These are phyloP conservation scores for Schizochytrium sp. DNA, from an alignment of 108 stramenopile species.

Conservation along the genomic window DNA sequence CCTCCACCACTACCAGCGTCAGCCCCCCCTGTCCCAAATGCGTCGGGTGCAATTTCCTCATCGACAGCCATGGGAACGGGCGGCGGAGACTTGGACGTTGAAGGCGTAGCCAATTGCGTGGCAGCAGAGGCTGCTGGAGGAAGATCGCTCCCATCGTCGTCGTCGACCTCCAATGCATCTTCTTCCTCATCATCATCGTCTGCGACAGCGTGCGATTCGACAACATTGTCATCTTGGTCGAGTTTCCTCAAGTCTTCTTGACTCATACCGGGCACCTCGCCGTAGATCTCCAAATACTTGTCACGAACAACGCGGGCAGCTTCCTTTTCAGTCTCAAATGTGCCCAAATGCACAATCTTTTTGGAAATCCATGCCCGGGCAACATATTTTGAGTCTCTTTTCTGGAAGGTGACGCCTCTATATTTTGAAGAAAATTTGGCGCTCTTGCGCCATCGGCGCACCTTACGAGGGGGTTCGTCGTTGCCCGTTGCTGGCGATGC, in stretches of 20 bases:
- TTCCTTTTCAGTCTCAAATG: neutral
- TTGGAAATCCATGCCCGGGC: neutral
- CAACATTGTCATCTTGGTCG: neutral
- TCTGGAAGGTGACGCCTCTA: neutral
- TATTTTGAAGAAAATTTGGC: neutral
- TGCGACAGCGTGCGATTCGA: neutral
- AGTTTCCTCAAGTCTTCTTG: neutral
- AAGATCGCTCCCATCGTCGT: too few species aligned
- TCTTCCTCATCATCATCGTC: neutral
- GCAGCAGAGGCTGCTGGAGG: neutral
- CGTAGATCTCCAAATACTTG: neutral
- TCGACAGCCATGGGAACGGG: too few species aligned
- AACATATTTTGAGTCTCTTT: neutral
- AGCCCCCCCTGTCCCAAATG: too few species aligned
- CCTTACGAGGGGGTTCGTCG: neutral
- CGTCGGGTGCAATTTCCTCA: too few species aligned
- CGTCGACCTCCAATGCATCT: neutral
- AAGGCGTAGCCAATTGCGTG: neutral
- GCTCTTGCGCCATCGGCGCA: neutral
- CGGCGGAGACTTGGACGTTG: neutral
- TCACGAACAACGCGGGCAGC: neutral
- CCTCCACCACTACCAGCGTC: too few species aligned
- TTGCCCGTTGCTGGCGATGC: neutral
- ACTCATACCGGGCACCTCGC: neutral
- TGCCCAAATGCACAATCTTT: neutral